Evolutionary conservation across 2,329 filamentous ascomycete genomes (phyloP), one percentile per base, ranked within the genome.

Genomic region (Pyrenochaeta sp.): DNA sequence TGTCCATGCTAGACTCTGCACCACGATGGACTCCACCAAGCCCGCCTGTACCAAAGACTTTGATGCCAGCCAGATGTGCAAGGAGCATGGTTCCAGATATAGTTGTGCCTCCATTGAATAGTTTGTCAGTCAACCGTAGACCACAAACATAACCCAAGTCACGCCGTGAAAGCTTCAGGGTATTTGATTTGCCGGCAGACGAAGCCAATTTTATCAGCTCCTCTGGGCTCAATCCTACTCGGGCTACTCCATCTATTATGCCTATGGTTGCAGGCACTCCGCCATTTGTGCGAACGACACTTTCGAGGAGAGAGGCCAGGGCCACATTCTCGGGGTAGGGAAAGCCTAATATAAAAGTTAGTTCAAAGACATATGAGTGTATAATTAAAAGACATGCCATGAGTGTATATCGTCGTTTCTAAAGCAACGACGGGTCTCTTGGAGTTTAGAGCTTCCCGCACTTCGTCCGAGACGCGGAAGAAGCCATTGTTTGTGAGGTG

Each of bases 351-450:
- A 8, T 2, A 9, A 15, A 21, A 41, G 62, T 39, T 63, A 53
- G 38, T 38, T 7, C 3, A 8, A 7, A 8, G 6, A 4, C 11
- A 13, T 7, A 0, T 21, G 28, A 8, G 1, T 1, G 7, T 22
- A 13, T 5, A 3, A 10, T 7, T 10, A 5, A 10, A 29, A 3
- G 13, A 24, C 61, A 38, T 71, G 78, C 91, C 92, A 73, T 99
- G 94, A 1, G 94, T 99, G 72, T 99, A 97, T 59, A 99, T 97
- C 4, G 94, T 96, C 2, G 90, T 91, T 72, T 99, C 94, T 4
- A 99, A 80, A 11, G 93, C 94, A 8, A 99, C 92, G 3, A 99
- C 86, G 1, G 94, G 93, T 61, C 84, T 86, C 43, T 86, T 85
- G 9, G 83, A 81, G 28, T 83, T 78, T 34, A 96, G 71, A 26